Base-by-base conservation (phyloP, 352 stramenopile species). In the Achlya hypogyna region DNA sequence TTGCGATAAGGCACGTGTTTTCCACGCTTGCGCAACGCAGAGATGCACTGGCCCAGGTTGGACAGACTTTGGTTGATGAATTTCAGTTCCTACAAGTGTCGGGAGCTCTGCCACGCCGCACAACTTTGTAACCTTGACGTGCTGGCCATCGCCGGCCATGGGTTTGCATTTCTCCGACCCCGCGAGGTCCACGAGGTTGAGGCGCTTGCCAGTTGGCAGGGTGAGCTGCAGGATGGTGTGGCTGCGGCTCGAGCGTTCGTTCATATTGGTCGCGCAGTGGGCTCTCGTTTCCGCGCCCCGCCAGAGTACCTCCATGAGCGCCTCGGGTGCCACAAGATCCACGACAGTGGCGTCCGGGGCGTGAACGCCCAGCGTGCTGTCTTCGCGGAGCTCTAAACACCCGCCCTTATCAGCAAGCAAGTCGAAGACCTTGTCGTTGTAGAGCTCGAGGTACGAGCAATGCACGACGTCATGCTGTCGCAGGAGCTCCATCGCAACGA, bases 391-490 rank as follows among this genome's bases (percentile, higher is more conserved):
- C 28, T 75, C 74, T 47, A 86, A 69, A 1, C 53, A 70, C 4
- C 59, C 69, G 45, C 71, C 71, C 10, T 64, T 69, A 45, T 73
- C 65, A 53, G 80, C 76, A 0, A 66, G 62, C 77, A 84, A 82
- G 51, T 84, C 75, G 49, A 78, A 76, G 23, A 84, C 81, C 28
- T 82, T 51, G 65, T 84, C 77, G 51, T 84, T 84, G 14, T 67
- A 67, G 38, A 67, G 43, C 23, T 67, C 60, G 27, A 67, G 49
- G 32, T 67, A 67, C 47, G 60, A 59, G 25, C 60, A 67, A 16
- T 23, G 6, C 38, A 67, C 20, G 5, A 16, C n/a, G 12, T 10
- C 49, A 22, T 35, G 10, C 12, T 56, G 49, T 16, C 25, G 49
- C 9, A 67, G 60, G 20, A 67, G 43, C 27, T 18, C 60, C 1